Base-by-base conservation (phyloP, 2,329 filamentous ascomycete species). In the Leptographium wingfieldii region DNA sequence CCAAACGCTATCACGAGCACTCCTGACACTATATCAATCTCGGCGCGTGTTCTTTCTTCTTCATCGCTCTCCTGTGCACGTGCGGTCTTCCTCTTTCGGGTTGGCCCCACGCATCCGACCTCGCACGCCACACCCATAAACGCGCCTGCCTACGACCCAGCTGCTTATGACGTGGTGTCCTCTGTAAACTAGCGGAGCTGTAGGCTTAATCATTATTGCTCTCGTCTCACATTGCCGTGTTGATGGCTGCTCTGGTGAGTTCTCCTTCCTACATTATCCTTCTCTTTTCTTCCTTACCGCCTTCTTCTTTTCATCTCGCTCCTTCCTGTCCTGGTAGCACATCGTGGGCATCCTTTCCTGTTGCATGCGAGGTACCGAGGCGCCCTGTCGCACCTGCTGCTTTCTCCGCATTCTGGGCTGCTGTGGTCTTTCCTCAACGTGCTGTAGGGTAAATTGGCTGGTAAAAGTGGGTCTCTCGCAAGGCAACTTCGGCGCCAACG, bases 181-280 rank as follows among this genome's bases (percentile, higher is more conserved):
- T 29, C 31, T 57, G 6, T 51, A 33, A 22, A 29, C 29, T 33
- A n/a, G 19, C 16, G 25, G 38, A 57, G 35, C 49, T 38, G 27
- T n/a, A 27, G 25, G n/a, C 11, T 48, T 33, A 7, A 35, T 52
- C 27, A 29, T 31, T 43, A 9, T 48, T 29, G 38, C 38, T 5
- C 38, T 33, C 27, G 1, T 11, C 11, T 38, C 22, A 25, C n/a
- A 1, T 10, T 25, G 25, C 31, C 35, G 35, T 40, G 43, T 59
- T 43, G 35, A 60, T 60, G 59, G 59, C 59, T 49, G 59, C 59
- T n/a, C 22, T 60, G 27, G 59, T 60, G 51, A 58, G 59, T 60
- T 9, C 5, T 48, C 12, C 40, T 31, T 16, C 14, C 14, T 14
- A 11, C 31, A n/a, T 33, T 46, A 19, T 55, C 22, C 40, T n/a